Conservation (phyloP, 164 flowering plant genomes). For the Amborella trichopoda region DNA sequence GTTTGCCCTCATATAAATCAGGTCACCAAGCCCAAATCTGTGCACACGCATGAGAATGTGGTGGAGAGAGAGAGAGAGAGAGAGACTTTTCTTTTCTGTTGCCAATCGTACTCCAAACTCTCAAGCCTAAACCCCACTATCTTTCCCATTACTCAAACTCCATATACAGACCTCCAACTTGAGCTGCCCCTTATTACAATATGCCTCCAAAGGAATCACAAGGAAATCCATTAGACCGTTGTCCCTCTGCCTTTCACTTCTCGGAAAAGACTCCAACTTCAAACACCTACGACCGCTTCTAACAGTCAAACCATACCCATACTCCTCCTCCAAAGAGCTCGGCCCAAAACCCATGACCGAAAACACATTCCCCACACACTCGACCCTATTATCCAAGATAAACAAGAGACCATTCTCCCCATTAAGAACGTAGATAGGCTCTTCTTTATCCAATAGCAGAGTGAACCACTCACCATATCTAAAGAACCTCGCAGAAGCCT, state of each 20-base stretch:
- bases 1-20: too few relatives aligned
- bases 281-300: slow-evolving; percentile 37
- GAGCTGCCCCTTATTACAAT: slow-evolving; percentile 18
- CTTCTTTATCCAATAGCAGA: slow-evolving; percentile 22
- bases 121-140: too few relatives aligned
- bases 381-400: slow-evolving; percentile 30
- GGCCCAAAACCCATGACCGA: slow-evolving; percentile 28
- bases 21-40: too few relatives aligned
- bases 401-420: slow-evolving; percentile 53
- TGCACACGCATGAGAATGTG: too few relatives aligned
- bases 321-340: slow-evolving; percentile 24
- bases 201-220: slow-evolving; percentile 29
- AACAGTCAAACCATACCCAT: slow-evolving; percentile 32
- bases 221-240: slow-evolving; percentile 40
- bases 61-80: too few relatives aligned
- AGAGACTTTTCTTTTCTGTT: too few relatives aligned
- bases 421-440: slow-evolving; percentile 30
- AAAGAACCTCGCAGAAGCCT: slow-evolving; percentile 35
- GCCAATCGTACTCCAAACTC: too few relatives aligned
- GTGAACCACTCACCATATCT: slow-evolving; percentile 32
- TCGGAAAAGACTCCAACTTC: slow-evolving; percentile 32
- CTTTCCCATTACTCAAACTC: too few relatives aligned
- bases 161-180: slow-evolving; percentile 48
- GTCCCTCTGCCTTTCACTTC: slow-evolving; percentile 19
- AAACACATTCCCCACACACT: slow-evolving; percentile 31